phyloP scores from a whole-genome alignment of 108 stramenopile species.

The Epithemia pelagica region DNA sequence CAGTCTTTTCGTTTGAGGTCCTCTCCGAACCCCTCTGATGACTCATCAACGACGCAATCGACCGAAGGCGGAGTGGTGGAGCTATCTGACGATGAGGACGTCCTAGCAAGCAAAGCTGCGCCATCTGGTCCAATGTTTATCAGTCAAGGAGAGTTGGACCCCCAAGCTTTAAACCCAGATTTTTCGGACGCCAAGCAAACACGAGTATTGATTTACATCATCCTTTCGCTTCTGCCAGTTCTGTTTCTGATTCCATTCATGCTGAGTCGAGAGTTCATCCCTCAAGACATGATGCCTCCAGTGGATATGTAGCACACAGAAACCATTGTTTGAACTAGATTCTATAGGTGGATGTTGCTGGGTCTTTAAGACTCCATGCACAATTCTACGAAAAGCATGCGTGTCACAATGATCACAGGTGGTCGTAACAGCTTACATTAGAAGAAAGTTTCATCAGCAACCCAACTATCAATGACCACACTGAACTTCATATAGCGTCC shows the following conservation, averaged over 20 bases:
- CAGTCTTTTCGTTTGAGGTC: not conserved
- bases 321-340: not conserved
- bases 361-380: no score
- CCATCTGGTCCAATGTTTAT: constrained; percentile 57
- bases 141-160: constrained; percentile 63
- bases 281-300: constrained; percentile 70
- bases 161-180: constrained; percentile 62
- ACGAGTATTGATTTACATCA: constrained; percentile 79
- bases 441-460: no score
- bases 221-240: constrained; percentile 73
- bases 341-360: no score
- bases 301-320: constrained; percentile 34
- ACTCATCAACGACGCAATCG: not conserved
- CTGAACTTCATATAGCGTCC: no score
- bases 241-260: constrained; percentile 84
- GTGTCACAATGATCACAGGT: no score
- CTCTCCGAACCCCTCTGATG: not conserved
- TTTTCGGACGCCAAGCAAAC: constrained; percentile 79
- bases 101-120: not conserved
- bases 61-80: constrained; percentile 39
- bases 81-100: constrained; percentile 23
- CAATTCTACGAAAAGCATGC: no score
- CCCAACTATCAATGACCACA: no score
- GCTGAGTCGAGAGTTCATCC: constrained; percentile 74
- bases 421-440: no score